A percentile compares a stretch with the other conserved stretches of the same genome.
Conservation (phyloP, 2,329 filamentous ascomycete genomes). For the Cordyceps farinosa region DNA sequence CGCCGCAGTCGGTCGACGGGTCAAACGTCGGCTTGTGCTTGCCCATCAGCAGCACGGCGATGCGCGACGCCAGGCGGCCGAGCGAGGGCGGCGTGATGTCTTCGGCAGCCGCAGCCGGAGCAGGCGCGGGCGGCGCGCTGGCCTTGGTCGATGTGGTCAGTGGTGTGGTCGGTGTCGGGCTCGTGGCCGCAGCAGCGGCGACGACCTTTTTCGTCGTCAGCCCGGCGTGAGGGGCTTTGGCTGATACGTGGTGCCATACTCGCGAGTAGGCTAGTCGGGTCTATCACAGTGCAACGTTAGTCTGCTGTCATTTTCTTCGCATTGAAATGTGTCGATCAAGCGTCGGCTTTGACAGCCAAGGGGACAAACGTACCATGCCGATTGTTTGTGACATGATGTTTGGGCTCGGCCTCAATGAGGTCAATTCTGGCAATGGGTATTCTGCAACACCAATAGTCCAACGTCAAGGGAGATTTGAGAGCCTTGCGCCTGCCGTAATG, state of each 20-base stretch:
- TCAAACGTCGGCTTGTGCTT: slow-evolving; percentile 99
- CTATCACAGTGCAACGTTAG: slow-evolving; percentile 42
- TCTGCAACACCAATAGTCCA: neutral
- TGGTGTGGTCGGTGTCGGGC: neutral
- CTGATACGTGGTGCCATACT: slow-evolving; percentile 86
- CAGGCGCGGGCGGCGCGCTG: neutral
- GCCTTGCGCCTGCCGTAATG: neutral
- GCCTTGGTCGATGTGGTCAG: neutral
- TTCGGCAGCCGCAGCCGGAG: slow-evolving; percentile 15
- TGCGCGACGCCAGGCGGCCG: slow-evolving; percentile 82
- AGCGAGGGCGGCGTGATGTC: slow-evolving; percentile 70
- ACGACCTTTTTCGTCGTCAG: slow-evolving; percentile 50
- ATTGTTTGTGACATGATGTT: slow-evolving; percentile 72
- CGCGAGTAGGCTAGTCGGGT: slow-evolving; percentile 95
- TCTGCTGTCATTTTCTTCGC: neutral
- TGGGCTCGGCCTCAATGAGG: slow-evolving; percentile 19
- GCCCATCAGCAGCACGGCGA: slow-evolving; percentile 88
- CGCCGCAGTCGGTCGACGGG: slow-evolving; percentile 95
- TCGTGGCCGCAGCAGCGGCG: neutral
- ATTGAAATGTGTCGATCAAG: neutral
- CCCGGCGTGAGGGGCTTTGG: slow-evolving; percentile 59
- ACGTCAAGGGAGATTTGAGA: neutral
- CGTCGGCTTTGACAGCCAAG: slow-evolving; percentile 6
- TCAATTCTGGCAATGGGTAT: slow-evolving; percentile 12
- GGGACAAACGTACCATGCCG: slow-evolving; percentile 57